Conservation (phyloP, 2,329 filamentous ascomycete genomes). For the Claviceps cyperi region DNA sequence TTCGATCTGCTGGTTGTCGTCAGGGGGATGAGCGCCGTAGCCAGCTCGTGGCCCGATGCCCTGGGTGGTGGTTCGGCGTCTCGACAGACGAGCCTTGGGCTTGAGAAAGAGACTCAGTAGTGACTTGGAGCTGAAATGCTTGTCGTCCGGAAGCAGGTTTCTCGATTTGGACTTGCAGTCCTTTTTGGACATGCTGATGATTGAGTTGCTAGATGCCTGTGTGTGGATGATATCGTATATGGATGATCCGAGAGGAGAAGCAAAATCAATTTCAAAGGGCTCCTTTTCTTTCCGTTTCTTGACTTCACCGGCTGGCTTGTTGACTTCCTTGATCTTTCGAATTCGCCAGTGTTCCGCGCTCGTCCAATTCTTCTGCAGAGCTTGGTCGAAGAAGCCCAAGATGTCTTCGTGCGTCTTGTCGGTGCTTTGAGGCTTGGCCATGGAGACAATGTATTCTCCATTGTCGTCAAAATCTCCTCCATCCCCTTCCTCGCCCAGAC, state of each 20-base stretch:
- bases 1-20: slow-evolving; percentile 51
- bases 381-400: slow-evolving; percentile 94
- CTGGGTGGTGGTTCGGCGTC: slow-evolving; percentile 34
- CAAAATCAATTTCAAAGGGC: slow-evolving; percentile 87
- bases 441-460: slow-evolving; percentile 65
- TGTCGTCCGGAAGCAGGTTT: slow-evolving; percentile 90
- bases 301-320: slow-evolving; percentile 45
- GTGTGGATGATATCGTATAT: slow-evolving; percentile 69
- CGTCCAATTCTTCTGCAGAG: slow-evolving; percentile 91
- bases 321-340: slow-evolving; percentile 69
- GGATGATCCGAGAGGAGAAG: slow-evolving; percentile 54
- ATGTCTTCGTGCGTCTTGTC: slow-evolving; percentile 81
- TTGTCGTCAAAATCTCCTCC: slow-evolving; percentile 34
- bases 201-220: slow-evolving; percentile 62
- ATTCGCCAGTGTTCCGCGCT: slow-evolving; percentile 99
- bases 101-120: slow-evolving; percentile 85
- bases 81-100: slow-evolving; percentile 72
- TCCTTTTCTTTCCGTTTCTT: slow-evolving; percentile 86
- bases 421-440: slow-evolving; percentile 49
- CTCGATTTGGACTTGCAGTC: slow-evolving; percentile 91
- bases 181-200: slow-evolving; percentile 77
- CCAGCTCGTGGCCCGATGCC: slow-evolving; percentile 26
- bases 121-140: slow-evolving; percentile 92
- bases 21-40: slow-evolving; percentile 28
- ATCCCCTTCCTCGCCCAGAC: slow-evolving; percentile 35